Evolutionary conservation across 495 filamentous ascomycete species (phyloP).

Genomic region (Diplogelasinospora grovesii): DNA sequence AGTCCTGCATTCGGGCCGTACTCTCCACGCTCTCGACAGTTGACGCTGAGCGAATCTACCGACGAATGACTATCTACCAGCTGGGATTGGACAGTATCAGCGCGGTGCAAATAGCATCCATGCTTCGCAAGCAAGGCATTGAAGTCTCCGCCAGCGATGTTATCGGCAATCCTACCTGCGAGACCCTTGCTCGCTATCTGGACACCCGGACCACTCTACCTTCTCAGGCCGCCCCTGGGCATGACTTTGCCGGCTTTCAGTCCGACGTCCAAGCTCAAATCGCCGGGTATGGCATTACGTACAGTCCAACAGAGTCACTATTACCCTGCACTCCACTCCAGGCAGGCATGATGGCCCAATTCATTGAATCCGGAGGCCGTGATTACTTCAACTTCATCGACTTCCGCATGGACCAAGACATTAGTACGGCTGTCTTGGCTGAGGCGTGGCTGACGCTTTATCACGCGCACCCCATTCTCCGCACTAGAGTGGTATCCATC

Average conservation of each 20-base stretch:
- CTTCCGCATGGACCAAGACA: constrained; percentile 30
- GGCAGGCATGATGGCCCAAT: constrained; percentile 56
- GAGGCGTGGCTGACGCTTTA: constrained; percentile 52
- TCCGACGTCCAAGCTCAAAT: constrained; percentile 21
- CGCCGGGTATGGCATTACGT: background rate
- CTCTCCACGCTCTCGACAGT: constrained; percentile 49
- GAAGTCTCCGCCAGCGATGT: constrained; percentile 59
- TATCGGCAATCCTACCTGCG: constrained; percentile 52
- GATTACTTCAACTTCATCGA: constrained; percentile 58
- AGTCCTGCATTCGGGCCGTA: constrained; percentile 46
- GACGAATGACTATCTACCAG: constrained; percentile 64
- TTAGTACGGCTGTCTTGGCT: constrained; percentile 25
- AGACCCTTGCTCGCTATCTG: constrained; percentile 18
- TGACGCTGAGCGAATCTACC: constrained; percentile 48
- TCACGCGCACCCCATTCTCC: constrained; percentile 57
- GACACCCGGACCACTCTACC: background rate
- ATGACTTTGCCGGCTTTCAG: constrained; percentile 38
- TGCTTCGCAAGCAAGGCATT: constrained; percentile 52
- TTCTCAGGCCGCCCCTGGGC: constrained; percentile 15
- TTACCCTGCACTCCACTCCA: constrained; percentile 62
- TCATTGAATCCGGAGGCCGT: constrained; percentile 44
- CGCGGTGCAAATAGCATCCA: constrained; percentile 66
- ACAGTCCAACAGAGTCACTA: constrained; percentile 33
- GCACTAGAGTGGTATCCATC: constrained; percentile 60
- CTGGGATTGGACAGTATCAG: constrained; percentile 86